These are phyloP conservation scores for Lipomyces orientalis DNA, from an alignment of 805 yeast species.

Conservation along the genomic window DNA sequence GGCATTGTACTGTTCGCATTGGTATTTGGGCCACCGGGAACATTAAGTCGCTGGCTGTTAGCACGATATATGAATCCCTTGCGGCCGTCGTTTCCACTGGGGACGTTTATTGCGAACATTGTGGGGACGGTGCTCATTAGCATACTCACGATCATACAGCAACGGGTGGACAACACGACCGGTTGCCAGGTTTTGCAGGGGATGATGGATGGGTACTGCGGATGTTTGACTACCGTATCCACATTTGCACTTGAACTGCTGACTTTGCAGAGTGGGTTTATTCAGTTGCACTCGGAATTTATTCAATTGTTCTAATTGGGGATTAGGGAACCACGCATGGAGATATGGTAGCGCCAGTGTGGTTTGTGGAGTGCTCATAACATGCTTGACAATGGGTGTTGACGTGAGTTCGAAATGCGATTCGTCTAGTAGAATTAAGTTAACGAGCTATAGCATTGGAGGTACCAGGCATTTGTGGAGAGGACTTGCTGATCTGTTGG, in stretches of 20 bases:
- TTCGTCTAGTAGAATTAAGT: background rate
- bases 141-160: slow-evolving; percentile 30
- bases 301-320: background rate
- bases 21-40: slow-evolving; percentile 38
- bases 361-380: slow-evolving; percentile 19
- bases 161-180: slow-evolving; percentile 1
- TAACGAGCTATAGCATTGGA: background rate
- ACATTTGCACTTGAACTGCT: slow-evolving; percentile 38
- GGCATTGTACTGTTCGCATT: slow-evolving; percentile 35
- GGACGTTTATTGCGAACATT: slow-evolving; percentile 39
- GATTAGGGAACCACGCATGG: slow-evolving; percentile 26
- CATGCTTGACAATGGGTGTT: slow-evolving; percentile 31
- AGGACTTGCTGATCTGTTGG: background rate
- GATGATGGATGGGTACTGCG: slow-evolving; percentile 39
- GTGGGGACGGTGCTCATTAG: slow-evolving; percentile 36
- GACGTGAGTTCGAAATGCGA: slow-evolving; percentile 1
- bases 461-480: background rate
- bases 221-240: slow-evolving; percentile 38
- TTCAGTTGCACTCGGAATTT: background rate
- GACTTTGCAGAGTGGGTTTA: slow-evolving; percentile 20
- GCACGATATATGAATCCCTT: slow-evolving; percentile 33
- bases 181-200: slow-evolving; percentile 37
- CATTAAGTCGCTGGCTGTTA: slow-evolving; percentile 35
- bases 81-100: slow-evolving; percentile 34
- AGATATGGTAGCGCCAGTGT: slow-evolving; percentile 25